Evolutionary conservation across 2,329 filamentous ascomycete species (phyloP).

Genomic region (Monilinia polystroma): DNA sequence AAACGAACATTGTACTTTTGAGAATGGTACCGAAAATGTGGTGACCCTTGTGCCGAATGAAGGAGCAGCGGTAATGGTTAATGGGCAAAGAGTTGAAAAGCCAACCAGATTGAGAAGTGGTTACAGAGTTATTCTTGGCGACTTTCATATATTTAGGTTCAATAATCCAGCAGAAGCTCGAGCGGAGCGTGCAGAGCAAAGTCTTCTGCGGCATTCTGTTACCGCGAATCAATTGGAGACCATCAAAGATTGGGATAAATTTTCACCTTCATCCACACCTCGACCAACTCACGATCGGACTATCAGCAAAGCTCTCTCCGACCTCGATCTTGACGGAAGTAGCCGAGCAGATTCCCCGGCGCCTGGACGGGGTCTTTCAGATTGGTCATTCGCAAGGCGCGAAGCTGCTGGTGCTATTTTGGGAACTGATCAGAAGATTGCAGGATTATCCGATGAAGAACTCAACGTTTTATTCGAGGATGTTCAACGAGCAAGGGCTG

Average conservation of each 20-base stretch:
- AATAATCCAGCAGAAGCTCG: constrained; percentile 96
- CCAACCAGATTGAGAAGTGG: constrained; percentile 85
- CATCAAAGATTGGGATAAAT: constrained; percentile 54
- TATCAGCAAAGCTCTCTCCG: constrained; percentile 76
- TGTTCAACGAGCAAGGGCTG: constrained; percentile 81
- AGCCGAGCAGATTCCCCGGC: constrained; percentile 79
- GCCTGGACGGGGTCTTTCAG: constrained; percentile 68
- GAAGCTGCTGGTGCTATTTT: constrained; percentile 92
- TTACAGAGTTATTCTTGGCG: constrained; percentile 90
- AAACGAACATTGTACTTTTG: constrained; percentile 88
- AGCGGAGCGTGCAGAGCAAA: constrained; percentile 86
- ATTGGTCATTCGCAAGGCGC: constrained; percentile 90
- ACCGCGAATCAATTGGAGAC: constrained; percentile 60
- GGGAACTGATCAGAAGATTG: constrained; percentile 87
- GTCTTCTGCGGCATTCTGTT: constrained; percentile 79
- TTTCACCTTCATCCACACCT: constrained; percentile 59
- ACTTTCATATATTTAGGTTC: constrained; percentile 98
- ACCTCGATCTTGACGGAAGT: constrained; percentile 63
- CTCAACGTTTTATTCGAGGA: constrained; percentile 92
- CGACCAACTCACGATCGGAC: constrained; percentile 72
- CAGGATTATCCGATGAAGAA: constrained; percentile 88
- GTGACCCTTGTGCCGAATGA: constrained; percentile 90
- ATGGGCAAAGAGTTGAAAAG: constrained; percentile 84
- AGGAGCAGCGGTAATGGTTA: constrained; percentile 97
- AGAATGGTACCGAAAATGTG: constrained; percentile 78